Evolutionary conservation across 2,329 filamentous ascomycete species (phyloP).

Genomic region (Septoria linicola): DNA sequence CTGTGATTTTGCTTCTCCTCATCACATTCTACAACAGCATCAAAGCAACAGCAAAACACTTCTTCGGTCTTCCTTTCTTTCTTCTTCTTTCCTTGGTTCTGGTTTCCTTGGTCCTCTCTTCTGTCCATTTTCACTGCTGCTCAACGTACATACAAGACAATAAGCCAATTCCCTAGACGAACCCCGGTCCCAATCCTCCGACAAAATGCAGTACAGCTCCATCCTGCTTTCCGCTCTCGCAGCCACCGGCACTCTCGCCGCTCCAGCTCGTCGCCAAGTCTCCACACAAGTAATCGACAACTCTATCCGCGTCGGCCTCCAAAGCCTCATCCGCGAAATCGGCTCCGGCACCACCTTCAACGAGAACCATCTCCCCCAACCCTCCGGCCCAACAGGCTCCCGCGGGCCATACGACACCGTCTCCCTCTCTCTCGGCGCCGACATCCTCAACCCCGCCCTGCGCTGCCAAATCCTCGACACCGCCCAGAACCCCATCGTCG

Average conservation of each 20-base stretch:
- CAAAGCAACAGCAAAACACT: slow-evolving; percentile 5
- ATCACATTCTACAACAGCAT: slow-evolving; percentile 1
- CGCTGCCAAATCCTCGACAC: slow-evolving; percentile 22
- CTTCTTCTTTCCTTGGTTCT: slow-evolving; percentile 11
- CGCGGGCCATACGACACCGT: slow-evolving; percentile 17
- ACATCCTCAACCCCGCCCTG: slow-evolving; percentile 15
- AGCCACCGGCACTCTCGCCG: slow-evolving; percentile 16
- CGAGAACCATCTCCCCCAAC: slow-evolving; percentile 12
- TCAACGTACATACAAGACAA: background rate
- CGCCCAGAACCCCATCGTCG: slow-evolving; percentile 14
- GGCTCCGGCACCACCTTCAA: slow-evolving; percentile 17
- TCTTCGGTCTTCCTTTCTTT: slow-evolving; percentile 2
- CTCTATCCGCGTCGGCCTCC: slow-evolving; percentile 18
- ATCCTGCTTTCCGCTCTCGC: slow-evolving; percentile 17
- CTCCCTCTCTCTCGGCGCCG: slow-evolving; percentile 15
- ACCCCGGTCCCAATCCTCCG: background rate
- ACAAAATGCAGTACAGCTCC: slow-evolving; percentile 26
- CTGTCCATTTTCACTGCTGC: background rate
- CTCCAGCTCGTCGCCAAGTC: slow-evolving; percentile 9
- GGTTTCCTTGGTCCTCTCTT: slow-evolving; percentile 7
- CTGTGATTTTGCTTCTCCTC: background rate
- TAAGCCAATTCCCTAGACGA: too few relatives aligned
- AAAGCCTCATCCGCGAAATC: slow-evolving; percentile 5
- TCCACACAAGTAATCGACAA: background rate
- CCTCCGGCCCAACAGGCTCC: slow-evolving; percentile 11